These are phyloP conservation scores for Epichloe uncinata DNA, from an alignment of 2,329 filamentous ascomycete genomes.

Conservation along the genomic window DNA sequence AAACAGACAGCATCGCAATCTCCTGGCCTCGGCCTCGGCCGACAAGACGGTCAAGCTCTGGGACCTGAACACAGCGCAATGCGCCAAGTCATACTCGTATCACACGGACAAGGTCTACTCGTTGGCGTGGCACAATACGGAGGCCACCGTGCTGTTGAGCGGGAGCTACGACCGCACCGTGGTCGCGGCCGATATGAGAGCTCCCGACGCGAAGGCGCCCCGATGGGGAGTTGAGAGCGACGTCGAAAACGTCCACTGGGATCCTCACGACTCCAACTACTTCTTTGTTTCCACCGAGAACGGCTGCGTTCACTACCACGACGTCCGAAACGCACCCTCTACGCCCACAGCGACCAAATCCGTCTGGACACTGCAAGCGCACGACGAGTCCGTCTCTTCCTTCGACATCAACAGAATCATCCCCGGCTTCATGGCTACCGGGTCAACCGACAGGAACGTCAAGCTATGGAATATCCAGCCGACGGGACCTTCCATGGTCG, in stretches of 20 bases:
- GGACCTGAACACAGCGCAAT: constrained; percentile 85
- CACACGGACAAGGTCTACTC: constrained; percentile 98
- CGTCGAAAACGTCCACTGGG: constrained; percentile 85
- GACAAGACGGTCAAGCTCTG: constrained; percentile 97
- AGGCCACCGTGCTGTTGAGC: constrained; percentile 79
- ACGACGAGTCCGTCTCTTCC: constrained; percentile 80
- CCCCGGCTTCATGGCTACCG: constrained; percentile 86
- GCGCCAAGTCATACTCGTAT: constrained; percentile 88
- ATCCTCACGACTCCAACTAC: constrained; percentile 81
- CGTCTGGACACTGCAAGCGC: constrained; percentile 89
- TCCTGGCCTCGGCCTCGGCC: constrained; percentile 87
- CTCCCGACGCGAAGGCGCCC: constrained; percentile 67
- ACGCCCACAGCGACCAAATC: constrained; percentile 66
- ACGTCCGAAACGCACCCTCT: constrained; percentile 63
- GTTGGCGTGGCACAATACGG: constrained; percentile 78
- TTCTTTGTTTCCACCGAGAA: constrained; percentile 94
- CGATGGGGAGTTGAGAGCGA: constrained; percentile 93
- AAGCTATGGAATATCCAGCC: constrained; percentile 91
- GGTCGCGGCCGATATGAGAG: constrained; percentile 91
- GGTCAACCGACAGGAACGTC: constrained; percentile 85
- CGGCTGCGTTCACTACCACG: constrained; percentile 85
- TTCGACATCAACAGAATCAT: constrained; percentile 87
- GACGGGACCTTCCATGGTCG: constrained; percentile 76
- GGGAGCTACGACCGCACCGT: constrained; percentile 93
- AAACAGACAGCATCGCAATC: constrained; percentile 85